These are phyloP conservation scores for Symmetrospora coprosmae DNA, from an alignment of 768 basidiomycete species.

Conservation along the genomic window DNA sequence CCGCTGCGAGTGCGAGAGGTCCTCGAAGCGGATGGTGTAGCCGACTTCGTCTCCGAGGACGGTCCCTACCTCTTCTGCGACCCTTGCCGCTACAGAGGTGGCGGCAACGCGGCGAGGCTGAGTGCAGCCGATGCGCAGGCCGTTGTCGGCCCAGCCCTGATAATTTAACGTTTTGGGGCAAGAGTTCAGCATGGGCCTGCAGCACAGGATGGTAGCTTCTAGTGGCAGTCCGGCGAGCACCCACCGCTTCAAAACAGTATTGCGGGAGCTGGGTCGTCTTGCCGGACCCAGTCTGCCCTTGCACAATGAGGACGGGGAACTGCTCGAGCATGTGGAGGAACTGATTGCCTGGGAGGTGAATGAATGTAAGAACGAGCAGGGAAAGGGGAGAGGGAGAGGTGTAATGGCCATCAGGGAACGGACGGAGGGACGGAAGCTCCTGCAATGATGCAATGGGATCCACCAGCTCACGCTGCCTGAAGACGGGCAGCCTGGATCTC, in stretches of 20 bases:
- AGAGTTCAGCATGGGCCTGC: conserved; percentile 41
- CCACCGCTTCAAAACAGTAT: conserved; percentile 80
- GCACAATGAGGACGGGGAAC: conserved; percentile 55
- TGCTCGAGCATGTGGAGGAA: conserved; percentile 72
- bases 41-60: conserved; percentile 88
- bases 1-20: conserved; percentile 64
- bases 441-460: neutral
- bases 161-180: accelerated
- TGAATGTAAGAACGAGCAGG: neutral
- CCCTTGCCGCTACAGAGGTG: conserved; percentile 78
- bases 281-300: conserved; percentile 90
- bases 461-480: conserved; percentile 59
- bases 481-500: conserved; percentile 72
- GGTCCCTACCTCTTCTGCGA: conserved; percentile 80
- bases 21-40: conserved; percentile 93
- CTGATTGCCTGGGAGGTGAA: conserved; percentile 47
- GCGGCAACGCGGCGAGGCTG: conserved; percentile 88
- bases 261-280: conserved; percentile 98
- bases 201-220: conserved; percentile 86
- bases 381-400: neutral
- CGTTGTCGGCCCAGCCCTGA: conserved; percentile 66
- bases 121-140: conserved; percentile 77
- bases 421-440: neutral
- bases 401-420: neutral
- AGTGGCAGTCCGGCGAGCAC: conserved; percentile 70